phyloP scores from a whole-genome alignment of 1,139 yeast genomes.

The Sporopachydermia cereana region DNA sequence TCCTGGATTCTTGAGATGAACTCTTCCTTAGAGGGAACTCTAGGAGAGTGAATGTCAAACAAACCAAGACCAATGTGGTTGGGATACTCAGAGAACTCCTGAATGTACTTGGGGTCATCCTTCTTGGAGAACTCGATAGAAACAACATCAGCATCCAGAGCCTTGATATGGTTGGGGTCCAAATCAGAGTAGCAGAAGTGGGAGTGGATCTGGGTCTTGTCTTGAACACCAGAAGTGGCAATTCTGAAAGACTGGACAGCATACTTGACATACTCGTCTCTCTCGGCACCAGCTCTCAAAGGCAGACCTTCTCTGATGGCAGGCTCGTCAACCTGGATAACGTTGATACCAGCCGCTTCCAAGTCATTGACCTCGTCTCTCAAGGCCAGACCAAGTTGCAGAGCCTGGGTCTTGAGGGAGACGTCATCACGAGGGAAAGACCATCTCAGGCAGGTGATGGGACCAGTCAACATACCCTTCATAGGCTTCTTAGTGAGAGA shows the following conservation, averaged over 20 bases:
- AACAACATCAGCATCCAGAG: constrained; percentile 98
- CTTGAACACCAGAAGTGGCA: constrained; percentile 95
- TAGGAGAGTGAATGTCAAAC: constrained; percentile 98
- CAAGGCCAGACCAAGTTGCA: constrained; percentile 94
- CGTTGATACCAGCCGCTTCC: constrained; percentile 96
- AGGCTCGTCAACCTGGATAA: constrained; percentile 99
- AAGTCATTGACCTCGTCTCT: constrained; percentile 98
- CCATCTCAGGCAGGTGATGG: constrained; percentile 99
- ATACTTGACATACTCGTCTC: constrained; percentile 95
- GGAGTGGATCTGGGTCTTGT: constrained; percentile 96
- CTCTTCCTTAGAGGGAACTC: constrained; percentile 96
- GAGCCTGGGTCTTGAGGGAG: constrained; percentile 87
- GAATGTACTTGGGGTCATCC: constrained; percentile 96
- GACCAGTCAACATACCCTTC: constrained; percentile 99
- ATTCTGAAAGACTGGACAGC: constrained; percentile 99
- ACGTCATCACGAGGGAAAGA: constrained; percentile 99
- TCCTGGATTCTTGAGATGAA: constrained; percentile 87
- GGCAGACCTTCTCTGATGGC: constrained; percentile 99
- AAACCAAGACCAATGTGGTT: constrained; percentile 99
- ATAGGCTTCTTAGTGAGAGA: constrained; percentile 89
- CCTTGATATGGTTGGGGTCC: constrained; percentile 99
- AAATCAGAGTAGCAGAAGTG: constrained; percentile 99
- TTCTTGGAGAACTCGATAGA: constrained; percentile 99
- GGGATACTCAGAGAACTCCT: constrained; percentile 96
- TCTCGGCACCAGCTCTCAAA: constrained; percentile 94